These are phyloP conservation scores for Copromyces sp. DNA, from an alignment of 495 filamentous ascomycete species.

Conservation along the genomic window DNA sequence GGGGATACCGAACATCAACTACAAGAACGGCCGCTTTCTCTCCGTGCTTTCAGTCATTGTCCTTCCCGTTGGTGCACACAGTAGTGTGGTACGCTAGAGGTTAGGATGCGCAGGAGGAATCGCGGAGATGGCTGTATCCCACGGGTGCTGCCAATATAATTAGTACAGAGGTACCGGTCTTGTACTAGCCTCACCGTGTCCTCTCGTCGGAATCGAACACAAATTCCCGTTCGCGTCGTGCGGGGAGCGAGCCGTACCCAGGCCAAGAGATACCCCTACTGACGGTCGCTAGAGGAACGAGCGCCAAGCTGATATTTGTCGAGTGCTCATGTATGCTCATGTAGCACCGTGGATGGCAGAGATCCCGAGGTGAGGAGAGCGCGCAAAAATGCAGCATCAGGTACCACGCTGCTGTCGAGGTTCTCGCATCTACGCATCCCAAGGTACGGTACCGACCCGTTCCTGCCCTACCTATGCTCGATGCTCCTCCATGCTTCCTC, in stretches of 20 bases:
- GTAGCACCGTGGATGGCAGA: neutral
- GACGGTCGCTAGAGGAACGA: neutral
- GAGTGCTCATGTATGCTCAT: neutral
- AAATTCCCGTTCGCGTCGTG: neutral
- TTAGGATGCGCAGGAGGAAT: neutral
- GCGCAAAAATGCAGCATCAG: neutral
- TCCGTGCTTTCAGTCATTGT: neutral
- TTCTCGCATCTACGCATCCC: neutral
- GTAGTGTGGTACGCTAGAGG: neutral
- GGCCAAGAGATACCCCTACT: neutral
- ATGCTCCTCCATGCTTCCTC: neutral
- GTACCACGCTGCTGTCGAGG: neutral
- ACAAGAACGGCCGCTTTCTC: neutral
- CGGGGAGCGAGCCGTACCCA: neutral
- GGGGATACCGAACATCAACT: neutral
- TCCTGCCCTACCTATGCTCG: neutral
- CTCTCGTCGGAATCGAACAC: neutral
- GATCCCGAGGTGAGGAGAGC: neutral
- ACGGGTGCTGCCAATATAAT: neutral
- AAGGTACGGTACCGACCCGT: neutral
- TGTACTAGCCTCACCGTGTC: neutral
- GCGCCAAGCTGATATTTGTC: neutral
- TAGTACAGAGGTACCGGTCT: neutral
- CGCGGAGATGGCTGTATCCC: neutral
- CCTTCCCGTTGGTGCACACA: neutral